Base-by-base conservation (phyloP, 2,329 filamentous ascomycete species). In the Diaporthe australafricana region DNA sequence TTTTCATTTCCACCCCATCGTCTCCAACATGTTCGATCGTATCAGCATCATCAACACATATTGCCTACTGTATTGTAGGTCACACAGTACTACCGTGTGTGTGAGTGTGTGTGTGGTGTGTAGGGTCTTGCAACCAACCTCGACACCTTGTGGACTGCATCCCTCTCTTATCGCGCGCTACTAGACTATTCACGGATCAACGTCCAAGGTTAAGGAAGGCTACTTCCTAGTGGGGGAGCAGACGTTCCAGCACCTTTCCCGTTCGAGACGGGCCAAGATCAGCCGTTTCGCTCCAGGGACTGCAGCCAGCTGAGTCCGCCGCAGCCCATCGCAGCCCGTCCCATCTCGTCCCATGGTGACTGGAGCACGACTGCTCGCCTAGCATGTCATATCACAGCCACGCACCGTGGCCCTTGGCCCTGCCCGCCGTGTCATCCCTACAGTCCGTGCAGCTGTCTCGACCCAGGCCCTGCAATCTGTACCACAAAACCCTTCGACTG, bases 301-400 rank as follows among this genome's bases (percentile, higher is more conserved):
- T 60, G 38, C 40, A 62, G 57, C 57, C 57, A 47, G 57, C 42
- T 48, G 60, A 35, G 60, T 42, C 42, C 27, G 20, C 32, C 35
- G 35, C 35, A 42, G 35, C 2, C 16, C 17, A 35, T 22, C 20
- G 30, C 30, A 38, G 30, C 30, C 52, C 52, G 38, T 56, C 52
- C 32, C 52, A 25, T 60, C 55, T 27, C 55, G 22, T 60, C 55
- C 35, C 35, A 42, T 42, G 35, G 35, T 60, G n/a, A 60, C 35
- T 60, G 55, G 55, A 40, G 35, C 32, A 35, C 32, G 32, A 35
- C 32, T 35, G 32, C 9, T 35, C 32, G 32, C 32, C 9, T 14
- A 62, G 14, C 40, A 11, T 63, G 42, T 63, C 57, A 63, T 63
- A 17, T 63, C 57, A 63, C 57, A 63, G 27, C 57, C 57, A 48